These are phyloP conservation scores for Fermentozyma sake DNA, from an alignment of 1,139 yeast species.

Conservation along the genomic window DNA sequence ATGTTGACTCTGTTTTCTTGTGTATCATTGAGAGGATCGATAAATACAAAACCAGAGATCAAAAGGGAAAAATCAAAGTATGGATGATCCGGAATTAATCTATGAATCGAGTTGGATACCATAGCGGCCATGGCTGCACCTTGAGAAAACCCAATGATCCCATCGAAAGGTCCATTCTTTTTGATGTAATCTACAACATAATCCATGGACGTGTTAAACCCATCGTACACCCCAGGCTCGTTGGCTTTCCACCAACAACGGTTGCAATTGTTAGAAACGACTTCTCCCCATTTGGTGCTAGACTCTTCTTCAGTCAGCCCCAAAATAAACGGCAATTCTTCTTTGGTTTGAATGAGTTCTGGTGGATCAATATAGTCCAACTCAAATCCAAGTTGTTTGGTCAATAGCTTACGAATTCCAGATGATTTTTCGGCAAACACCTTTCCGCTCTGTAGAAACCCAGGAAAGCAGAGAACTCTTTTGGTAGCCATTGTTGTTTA, in stretches of 20 bases:
- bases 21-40: conserved; percentile 24
- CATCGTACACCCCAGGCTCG: conserved; percentile 33
- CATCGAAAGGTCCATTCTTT: conserved; percentile 81
- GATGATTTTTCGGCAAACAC: conserved; percentile 76
- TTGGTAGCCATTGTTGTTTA: too few relatives aligned
- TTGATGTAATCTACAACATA: conserved; percentile 54
- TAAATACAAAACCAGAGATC: conserved; percentile 56
- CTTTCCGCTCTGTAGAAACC: conserved; percentile 61
- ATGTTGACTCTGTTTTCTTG: conserved; percentile 11
- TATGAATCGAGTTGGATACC: conserved; percentile 39
- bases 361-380: conserved; percentile 35
- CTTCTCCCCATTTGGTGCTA: conserved; percentile 22
- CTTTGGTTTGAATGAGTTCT: too few relatives aligned
- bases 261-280: conserved; percentile 46
- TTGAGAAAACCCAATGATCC: conserved; percentile 86
- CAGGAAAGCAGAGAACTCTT: conserved; percentile 36
- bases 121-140: conserved; percentile 84
- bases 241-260: conserved; percentile 43
- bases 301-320: conserved; percentile 23
- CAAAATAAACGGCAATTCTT: too few relatives aligned
- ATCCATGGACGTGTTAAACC: conserved; percentile 26
- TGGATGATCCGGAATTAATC: conserved; percentile 36
- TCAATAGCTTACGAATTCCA: conserved; percentile 67
- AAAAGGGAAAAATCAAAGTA: conserved; percentile 45
- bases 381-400: conserved; percentile 49